These are phyloP conservation scores for Fusarium beomiforme DNA, from an alignment of 2,329 filamentous ascomycete genomes.

Conservation along the genomic window DNA sequence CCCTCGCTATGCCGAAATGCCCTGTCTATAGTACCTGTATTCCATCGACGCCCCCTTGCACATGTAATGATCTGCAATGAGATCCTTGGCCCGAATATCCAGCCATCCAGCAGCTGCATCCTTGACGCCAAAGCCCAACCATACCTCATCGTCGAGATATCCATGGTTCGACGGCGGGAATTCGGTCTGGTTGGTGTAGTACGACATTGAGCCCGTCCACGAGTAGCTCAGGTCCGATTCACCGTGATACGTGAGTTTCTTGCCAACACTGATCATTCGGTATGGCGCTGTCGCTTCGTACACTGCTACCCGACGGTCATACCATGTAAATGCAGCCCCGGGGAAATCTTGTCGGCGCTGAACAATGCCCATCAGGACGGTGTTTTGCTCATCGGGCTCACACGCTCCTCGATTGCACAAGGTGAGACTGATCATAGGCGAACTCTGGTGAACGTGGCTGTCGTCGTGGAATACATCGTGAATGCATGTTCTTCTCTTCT, in stretches of 20 bases:
- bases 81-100: slow-evolving; percentile 32
- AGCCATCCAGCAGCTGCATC: slow-evolving; percentile 36
- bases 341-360: slow-evolving; percentile 32
- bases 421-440: slow-evolving; percentile 34
- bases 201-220: slow-evolving; percentile 36
- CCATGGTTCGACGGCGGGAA: slow-evolving; percentile 29
- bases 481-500: slow-evolving; percentile 17
- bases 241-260: slow-evolving; percentile 37
- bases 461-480: slow-evolving; percentile 33
- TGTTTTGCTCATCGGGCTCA: slow-evolving; percentile 26
- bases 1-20: slow-evolving; percentile 9
- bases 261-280: slow-evolving; percentile 38
- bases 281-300: slow-evolving; percentile 31
- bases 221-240: slow-evolving; percentile 26
- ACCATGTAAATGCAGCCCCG: slow-evolving; percentile 16
- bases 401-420: slow-evolving; percentile 34
- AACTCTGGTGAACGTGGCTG: slow-evolving; percentile 33
- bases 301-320: slow-evolving; percentile 33
- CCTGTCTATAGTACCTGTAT: slow-evolving; percentile 29
- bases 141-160: slow-evolving; percentile 35
- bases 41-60: slow-evolving; percentile 24
- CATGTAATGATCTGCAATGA: slow-evolving; percentile 33
- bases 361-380: slow-evolving; percentile 34
- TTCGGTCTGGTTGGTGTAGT: slow-evolving; percentile 21
- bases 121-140: slow-evolving; percentile 37